phyloP scores from a whole-genome alignment of 2,329 filamentous ascomycete genomes.

The Scytalidium lignicola region DNA sequence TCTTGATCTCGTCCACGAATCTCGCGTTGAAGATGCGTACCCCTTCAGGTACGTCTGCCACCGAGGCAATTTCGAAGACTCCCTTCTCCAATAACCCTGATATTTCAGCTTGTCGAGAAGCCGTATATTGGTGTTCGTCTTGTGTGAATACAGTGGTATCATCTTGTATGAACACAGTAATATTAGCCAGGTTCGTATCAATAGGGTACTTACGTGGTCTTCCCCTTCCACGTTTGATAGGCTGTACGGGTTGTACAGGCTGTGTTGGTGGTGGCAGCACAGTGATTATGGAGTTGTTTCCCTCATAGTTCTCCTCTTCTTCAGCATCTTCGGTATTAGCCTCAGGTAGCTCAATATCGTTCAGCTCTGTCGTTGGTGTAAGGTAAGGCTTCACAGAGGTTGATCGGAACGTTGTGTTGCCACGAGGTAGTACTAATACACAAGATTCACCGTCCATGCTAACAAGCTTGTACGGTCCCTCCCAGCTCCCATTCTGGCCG shows the following conservation, averaged over 20 bases:
- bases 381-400: neutral
- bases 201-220: too few species aligned
- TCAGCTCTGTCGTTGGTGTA: too few species aligned
- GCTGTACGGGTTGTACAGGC: too few species aligned
- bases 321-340: too few species aligned
- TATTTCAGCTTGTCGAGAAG: neutral
- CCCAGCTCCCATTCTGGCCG: neutral
- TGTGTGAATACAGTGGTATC: too few species aligned
- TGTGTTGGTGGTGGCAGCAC: too few species aligned
- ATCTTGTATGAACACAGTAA: too few species aligned
- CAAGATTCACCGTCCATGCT: slow-evolving; percentile 1
- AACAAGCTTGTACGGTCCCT: neutral
- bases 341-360: too few species aligned
- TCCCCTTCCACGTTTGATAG: too few species aligned
- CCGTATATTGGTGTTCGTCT: neutral
- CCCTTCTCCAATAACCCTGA: neutral
- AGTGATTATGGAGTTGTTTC: too few species aligned
- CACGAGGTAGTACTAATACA: slow-evolving; percentile 1
- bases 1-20: slow-evolving; percentile 12
- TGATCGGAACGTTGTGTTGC: slow-evolving; percentile 1
- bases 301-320: too few species aligned
- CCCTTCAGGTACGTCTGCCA: neutral
- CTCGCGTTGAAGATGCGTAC: slow-evolving; percentile 6
- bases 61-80: neutral
- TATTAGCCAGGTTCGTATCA: too few species aligned